Base-by-base conservation (phyloP, 1,139 yeast genomes). In the Insectozyma bohioensis region DNA sequence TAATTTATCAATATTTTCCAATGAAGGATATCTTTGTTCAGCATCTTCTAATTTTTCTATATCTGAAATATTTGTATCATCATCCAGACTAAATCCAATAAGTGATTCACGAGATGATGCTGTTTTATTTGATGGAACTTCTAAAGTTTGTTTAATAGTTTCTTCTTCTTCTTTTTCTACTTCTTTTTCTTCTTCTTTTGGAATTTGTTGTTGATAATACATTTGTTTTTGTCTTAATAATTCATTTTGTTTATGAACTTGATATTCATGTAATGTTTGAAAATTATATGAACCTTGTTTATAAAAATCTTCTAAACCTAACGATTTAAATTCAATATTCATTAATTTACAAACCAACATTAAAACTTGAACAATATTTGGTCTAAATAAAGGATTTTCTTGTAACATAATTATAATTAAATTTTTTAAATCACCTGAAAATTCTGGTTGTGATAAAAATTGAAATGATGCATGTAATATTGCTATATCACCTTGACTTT, bases 321-420 rank as follows among this genome's bases (percentile, higher is more conserved):
- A 38, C 3, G 50, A 46, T 4, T 43, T 43, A 31, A 62, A 63
- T 16, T 64, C 65, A 7, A 52, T 36, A 10, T 54, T 52, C 45
- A 58, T 41, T 54, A 69, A 51, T 34, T 56, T 58, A 16, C 65
- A 46, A 12, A 69, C 49, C 30, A 70, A 50, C 52, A 61, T 62
- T 13, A 68, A 46, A 0, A 69, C 68, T 42, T 90, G 97, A 41
- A 80, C 86, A 19, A 88, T 81, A 53, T 87, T 92, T 6, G 97
- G 98, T 47, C 98, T 72, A 45, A 76, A 72, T 12, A 76, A 55
- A 4, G 97, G 96, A 46, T 82, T 85, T 41, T 83, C 92, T 40
- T 83, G 83, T 27, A 86, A 64, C 78, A 84, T 74, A 18, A 82
- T 86, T n/a, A 83, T 75, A 28, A 90, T 82, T 48, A 92, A 61